Evolutionary conservation across 208 protist genomes (phyloP).

Genomic region (Leishmania major): DNA sequence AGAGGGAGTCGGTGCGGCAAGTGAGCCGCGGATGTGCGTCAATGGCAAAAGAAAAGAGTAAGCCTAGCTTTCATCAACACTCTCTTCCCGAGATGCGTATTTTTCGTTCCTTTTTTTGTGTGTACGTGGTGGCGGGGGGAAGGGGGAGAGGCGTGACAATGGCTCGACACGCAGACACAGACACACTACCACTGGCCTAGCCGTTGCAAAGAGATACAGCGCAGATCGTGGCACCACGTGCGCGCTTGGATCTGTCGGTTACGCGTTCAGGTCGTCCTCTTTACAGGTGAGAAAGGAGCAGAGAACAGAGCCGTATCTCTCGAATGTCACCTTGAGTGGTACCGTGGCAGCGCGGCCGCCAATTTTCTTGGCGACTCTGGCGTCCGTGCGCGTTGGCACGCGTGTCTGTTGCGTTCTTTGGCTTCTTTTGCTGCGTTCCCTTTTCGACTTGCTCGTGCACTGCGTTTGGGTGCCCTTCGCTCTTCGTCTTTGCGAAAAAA

Average conservation of each 20-base stretch:
- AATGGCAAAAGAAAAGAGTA: slow-evolving; percentile 2
- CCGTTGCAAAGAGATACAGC: not conserved
- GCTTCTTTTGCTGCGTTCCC: not conserved
- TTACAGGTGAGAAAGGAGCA: not conserved
- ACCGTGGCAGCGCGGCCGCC: not conserved
- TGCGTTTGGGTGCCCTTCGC: no score
- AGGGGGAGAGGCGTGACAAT: not conserved
- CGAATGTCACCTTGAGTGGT: not conserved
- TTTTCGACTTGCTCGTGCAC: no score
- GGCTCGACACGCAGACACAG: not conserved
- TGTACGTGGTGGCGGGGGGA: not conserved
- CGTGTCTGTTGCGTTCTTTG: not conserved
- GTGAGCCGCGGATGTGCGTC: not conserved
- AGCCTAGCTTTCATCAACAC: not conserved
- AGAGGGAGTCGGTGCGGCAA: not conserved
- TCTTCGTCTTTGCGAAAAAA: no score
- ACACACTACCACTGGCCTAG: not conserved
- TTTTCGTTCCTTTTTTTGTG: not conserved
- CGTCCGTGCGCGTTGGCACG: not conserved
- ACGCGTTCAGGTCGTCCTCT: not conserved
- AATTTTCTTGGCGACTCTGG: not conserved
- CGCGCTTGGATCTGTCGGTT: not conserved
- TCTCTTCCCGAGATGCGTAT: not conserved
- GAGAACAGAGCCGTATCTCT: not conserved
- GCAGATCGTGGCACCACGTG: not conserved